phyloP scores from a whole-genome alignment of 192 early-diverging fungal genomes.

The Cladochytrium replicatum region DNA sequence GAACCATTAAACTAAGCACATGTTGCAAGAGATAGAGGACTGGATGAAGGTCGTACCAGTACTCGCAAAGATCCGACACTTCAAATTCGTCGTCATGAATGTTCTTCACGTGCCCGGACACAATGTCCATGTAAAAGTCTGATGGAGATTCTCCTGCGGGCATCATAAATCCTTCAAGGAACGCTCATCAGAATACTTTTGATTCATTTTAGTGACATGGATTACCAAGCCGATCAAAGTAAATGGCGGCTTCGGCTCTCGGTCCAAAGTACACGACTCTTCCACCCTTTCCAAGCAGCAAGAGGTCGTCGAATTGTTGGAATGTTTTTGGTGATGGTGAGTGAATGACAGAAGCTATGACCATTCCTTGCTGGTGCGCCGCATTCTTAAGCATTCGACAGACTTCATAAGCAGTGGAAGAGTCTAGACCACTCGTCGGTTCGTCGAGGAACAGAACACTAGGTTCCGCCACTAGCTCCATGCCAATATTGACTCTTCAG shows the following conservation, averaged over 20 bases:
- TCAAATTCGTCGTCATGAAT: conserved; percentile 23
- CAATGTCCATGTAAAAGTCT: conserved; percentile 33
- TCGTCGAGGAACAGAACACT: conserved; percentile 80
- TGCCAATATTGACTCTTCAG: conserved; percentile 66
- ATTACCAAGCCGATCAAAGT: conserved; percentile 24
- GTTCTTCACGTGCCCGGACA: conserved; percentile 16
- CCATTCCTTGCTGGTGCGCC: conserved; percentile 52
- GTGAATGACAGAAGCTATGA: conserved; percentile 78
- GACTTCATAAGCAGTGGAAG: conserved; percentile 57
- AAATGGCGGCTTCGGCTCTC: conserved; percentile 4
- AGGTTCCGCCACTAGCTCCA: conserved; percentile 74
- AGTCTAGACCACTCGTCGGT: conserved; percentile 72
- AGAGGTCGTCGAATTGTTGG: conserved; percentile 72
- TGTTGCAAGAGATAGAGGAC: no score
- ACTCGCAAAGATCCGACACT: conserved; percentile 31
- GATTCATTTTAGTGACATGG: neutral
- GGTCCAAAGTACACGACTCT: conserved; percentile 68
- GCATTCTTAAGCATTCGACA: conserved; percentile 60
- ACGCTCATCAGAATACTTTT: neutral
- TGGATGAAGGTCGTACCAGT: conserved; percentile 30
- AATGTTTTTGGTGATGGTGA: conserved; percentile 79
- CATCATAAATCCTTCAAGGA: conserved; percentile 19
- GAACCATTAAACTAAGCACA: no score
- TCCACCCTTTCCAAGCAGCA: conserved; percentile 72
- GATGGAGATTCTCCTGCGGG: conserved; percentile 7